phyloP scores from a whole-genome alignment of 441 rosid species.

The Francoa sonchifolia region DNA sequence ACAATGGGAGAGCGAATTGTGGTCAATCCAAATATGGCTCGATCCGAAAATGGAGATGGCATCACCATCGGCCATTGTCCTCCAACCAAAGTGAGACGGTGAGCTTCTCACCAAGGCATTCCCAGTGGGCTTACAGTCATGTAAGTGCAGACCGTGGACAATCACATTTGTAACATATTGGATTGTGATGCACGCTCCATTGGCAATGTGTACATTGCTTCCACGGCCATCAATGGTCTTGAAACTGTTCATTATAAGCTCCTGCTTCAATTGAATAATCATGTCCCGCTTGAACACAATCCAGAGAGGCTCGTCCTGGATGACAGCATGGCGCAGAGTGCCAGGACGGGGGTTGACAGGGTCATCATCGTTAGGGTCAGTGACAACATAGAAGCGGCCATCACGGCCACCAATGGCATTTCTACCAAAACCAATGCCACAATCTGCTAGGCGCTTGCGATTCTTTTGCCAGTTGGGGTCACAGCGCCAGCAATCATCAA shows the following conservation, averaged over 20 bases:
- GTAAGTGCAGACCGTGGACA: slow-evolving; percentile 46
- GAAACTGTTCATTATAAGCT: slow-evolving; percentile 58
- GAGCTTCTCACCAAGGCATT: slow-evolving; percentile 63
- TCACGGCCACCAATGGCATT: slow-evolving; percentile 61
- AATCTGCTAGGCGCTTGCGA: slow-evolving; percentile 40
- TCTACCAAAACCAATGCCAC: slow-evolving; percentile 55
- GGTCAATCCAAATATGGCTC: slow-evolving; percentile 47
- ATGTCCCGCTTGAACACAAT: slow-evolving; percentile 55
- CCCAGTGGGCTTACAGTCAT: slow-evolving; percentile 46
- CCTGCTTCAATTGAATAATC: slow-evolving; percentile 49
- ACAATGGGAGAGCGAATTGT: slow-evolving; percentile 46
- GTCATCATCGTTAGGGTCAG: slow-evolving; percentile 32
- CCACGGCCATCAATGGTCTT: slow-evolving; percentile 68
- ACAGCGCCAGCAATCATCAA: slow-evolving; percentile 66
- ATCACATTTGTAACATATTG: slow-evolving; percentile 52
- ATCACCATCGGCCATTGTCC: slow-evolving; percentile 58
- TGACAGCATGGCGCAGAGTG: slow-evolving; percentile 53
- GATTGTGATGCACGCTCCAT: slow-evolving; percentile 49
- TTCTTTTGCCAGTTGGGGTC: slow-evolving; percentile 32
- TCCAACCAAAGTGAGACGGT: slow-evolving; percentile 60
- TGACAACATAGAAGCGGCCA: slow-evolving; percentile 44
- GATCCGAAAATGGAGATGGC: slow-evolving; percentile 32
- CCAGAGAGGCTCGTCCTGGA: slow-evolving; percentile 55
- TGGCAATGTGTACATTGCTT: slow-evolving; percentile 45
- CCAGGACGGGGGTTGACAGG: slow-evolving; percentile 51